Conservation (phyloP, 176 grass and related monocot species). For the Lolium rigidum region DNA sequence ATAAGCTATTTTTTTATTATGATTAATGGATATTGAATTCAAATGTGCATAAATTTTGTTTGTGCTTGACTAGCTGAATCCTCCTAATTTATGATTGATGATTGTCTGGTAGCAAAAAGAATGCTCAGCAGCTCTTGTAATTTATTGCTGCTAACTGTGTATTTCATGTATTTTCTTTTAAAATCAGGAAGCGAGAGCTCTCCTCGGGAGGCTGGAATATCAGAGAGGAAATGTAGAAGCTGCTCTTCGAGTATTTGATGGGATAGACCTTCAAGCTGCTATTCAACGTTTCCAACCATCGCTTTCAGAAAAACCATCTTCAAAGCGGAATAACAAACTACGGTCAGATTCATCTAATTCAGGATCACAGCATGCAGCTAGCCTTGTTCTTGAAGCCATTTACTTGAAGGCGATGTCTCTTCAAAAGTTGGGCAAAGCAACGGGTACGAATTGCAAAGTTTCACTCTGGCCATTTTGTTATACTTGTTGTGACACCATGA, state of each 20-base stretch:
- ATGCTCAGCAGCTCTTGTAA: slow-evolving; percentile 6
- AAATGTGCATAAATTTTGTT: neutral
- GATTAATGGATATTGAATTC: neutral
- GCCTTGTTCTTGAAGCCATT: slow-evolving; percentile 96
- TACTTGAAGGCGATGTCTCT: slow-evolving; percentile 98
- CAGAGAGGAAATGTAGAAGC: slow-evolving; percentile 96
- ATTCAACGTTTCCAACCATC: slow-evolving; percentile 86
- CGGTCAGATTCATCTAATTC: slow-evolving; percentile 64
- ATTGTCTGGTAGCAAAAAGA: neutral
- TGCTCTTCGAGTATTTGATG: slow-evolving; percentile 87
- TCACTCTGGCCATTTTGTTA: neutral
- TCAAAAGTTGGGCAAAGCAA: slow-evolving; percentile 82
- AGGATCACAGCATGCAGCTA: slow-evolving; percentile 88
- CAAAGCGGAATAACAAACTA: slow-evolving; percentile 59
- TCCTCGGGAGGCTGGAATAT: slow-evolving; percentile 91
- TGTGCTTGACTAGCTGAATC: slow-evolving; percentile 8
- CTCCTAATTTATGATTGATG: neutral
- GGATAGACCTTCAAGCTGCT: slow-evolving; percentile 90
- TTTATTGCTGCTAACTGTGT: slow-evolving; percentile 27
- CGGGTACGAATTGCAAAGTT: slow-evolving; percentile 59
- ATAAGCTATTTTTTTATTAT: slow-evolving; percentile 20
- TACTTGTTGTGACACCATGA: slow-evolving; percentile 25
- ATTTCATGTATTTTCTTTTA: slow-evolving; percentile 18
- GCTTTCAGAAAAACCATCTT: slow-evolving; percentile 64
- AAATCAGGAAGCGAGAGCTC: slow-evolving; percentile 89